These are phyloP conservation scores for Verticillium nubilum DNA, from an alignment of 2,329 filamentous ascomycete species.

Conservation along the genomic window DNA sequence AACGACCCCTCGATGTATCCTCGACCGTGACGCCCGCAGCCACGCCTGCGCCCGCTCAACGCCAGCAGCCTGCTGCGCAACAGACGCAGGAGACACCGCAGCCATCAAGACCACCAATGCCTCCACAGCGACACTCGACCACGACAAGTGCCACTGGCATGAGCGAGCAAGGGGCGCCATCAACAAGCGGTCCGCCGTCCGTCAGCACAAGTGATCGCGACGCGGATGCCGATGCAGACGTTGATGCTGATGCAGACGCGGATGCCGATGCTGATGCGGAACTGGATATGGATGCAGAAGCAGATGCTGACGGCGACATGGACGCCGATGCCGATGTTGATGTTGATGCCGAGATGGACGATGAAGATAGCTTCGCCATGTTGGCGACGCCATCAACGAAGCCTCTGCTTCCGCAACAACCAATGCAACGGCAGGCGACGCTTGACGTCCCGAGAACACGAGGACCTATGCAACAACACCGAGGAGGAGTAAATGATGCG, in stretches of 20 bases:
- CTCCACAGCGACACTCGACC: conserved; percentile 19
- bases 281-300: conserved; percentile 25
- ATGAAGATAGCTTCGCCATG: conserved; percentile 49
- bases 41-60: conserved; percentile 11
- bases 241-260: conserved; percentile 26
- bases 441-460: conserved; percentile 39
- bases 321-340: conserved; percentile 26
- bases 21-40: conserved; percentile 10
- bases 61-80: conserved; percentile 12
- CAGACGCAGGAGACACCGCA: conserved; percentile 16
- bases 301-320: conserved; percentile 21
- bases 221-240: conserved; percentile 37
- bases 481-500: conserved; percentile 19
- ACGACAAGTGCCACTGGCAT: conserved; percentile 26
- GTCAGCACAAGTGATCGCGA: conserved; percentile 38
- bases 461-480: conserved; percentile 20
- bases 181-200: conserved; percentile 30
- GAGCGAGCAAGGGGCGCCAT: conserved; percentile 24
- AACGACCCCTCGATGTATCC: conserved; percentile 39
- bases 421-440: conserved; percentile 22
- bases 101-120: conserved; percentile 13
- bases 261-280: conserved; percentile 19
- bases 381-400: conserved; percentile 37
- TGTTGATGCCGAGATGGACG: conserved; percentile 47
- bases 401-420: conserved; percentile 20